Evolutionary conservation across 768 basidiomycete genomes (phyloP).

Genomic region (Austroboletus eburneus): DNA sequence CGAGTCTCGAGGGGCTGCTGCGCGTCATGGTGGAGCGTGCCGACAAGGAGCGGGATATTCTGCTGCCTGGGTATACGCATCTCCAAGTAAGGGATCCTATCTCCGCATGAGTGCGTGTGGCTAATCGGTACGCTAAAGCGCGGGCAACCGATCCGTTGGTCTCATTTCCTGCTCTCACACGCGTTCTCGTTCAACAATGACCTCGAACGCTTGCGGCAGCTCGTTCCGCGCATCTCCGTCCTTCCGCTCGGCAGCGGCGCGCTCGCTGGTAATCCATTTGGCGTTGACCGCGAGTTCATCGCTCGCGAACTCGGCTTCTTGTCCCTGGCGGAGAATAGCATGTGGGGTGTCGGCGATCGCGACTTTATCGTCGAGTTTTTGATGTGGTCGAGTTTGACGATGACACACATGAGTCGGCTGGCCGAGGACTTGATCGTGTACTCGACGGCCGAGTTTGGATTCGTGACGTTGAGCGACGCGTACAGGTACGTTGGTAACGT

Average conservation of each 20-base stretch:
- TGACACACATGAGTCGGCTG: slow-evolving; percentile 91
- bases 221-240: slow-evolving; percentile 86
- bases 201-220: slow-evolving; percentile 76
- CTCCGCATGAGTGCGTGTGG: background rate
- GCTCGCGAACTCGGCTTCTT: slow-evolving; percentile 86
- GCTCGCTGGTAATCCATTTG: slow-evolving; percentile 95
- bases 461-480: slow-evolving; percentile 93
- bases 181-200: slow-evolving; percentile 92
- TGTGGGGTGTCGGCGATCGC: slow-evolving; percentile 95
- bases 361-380: slow-evolving; percentile 97
- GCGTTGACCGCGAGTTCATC: slow-evolving; percentile 89
- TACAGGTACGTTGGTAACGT: slow-evolving; percentile 76
- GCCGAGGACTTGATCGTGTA: slow-evolving; percentile 97
- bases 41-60: slow-evolving; percentile 84
- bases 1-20: slow-evolving; percentile 70
- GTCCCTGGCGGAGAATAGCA: slow-evolving; percentile 89
- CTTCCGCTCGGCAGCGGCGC: slow-evolving; percentile 93
- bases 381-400: slow-evolving; percentile 91
- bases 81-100: slow-evolving; percentile 61
- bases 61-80: slow-evolving; percentile 97
- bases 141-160: slow-evolving; percentile 98
- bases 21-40: slow-evolving; percentile 89
- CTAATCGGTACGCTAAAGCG: slow-evolving; percentile 50
- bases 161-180: slow-evolving; percentile 92
- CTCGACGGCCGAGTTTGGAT: slow-evolving; percentile 96